Percentiles rank a stretch among this genome's conserved stretches.
phyloP scores from a whole-genome alignment of 2,329 filamentous ascomycete species.

The Venturia aucupariae region DNA sequence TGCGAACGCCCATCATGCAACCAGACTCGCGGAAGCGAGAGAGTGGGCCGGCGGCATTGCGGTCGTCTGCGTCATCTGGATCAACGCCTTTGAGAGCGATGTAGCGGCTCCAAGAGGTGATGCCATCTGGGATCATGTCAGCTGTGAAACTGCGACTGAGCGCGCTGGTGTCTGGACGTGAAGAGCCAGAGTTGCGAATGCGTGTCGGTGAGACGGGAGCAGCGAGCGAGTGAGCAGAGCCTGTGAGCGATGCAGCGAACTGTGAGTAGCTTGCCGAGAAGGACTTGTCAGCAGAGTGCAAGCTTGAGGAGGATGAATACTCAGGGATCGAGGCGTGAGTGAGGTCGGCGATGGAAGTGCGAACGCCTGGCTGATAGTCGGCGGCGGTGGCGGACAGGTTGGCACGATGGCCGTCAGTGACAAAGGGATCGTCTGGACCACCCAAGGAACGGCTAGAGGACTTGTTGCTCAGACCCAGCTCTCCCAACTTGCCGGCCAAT shows the following conservation, averaged over 20 bases:
- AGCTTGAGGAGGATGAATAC: background rate
- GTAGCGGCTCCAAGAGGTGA: conserved; percentile 7
- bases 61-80: background rate
- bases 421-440: conserved; percentile 8
- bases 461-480: background rate
- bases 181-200: conserved; percentile 6
- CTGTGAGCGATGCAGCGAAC: background rate
- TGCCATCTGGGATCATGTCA: background rate
- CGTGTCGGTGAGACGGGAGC: background rate
- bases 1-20: background rate
- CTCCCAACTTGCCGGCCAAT: background rate
- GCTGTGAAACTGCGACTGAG: background rate
- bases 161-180: background rate
- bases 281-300: conserved; percentile 2
- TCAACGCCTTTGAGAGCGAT: conserved; percentile 1
- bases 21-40: conserved; percentile 8
- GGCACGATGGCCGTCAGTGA: background rate
- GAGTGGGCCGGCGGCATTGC: background rate
- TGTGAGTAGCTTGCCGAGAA: background rate
- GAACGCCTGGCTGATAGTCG: conserved; percentile 8
- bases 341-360: conserved; percentile 1
- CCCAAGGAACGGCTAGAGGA: background rate
- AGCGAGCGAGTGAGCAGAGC: background rate
- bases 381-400: conserved; percentile 5
- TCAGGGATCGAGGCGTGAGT: conserved; percentile 2